phyloP scores from a whole-genome alignment of 2,329 filamentous ascomycete species.

The Eutypella sp. region DNA sequence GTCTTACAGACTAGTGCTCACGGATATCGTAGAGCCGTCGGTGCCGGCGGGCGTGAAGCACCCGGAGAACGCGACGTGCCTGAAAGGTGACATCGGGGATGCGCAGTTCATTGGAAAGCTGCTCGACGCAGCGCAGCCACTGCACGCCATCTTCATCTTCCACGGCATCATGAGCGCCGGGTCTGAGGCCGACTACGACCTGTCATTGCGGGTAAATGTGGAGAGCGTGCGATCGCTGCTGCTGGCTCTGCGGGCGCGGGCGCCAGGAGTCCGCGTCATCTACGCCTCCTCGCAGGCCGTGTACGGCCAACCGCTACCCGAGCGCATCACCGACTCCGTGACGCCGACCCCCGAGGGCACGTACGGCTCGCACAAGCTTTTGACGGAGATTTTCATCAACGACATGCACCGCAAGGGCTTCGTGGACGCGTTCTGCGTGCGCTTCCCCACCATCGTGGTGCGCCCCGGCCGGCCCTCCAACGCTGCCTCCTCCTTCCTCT shows the following conservation, averaged over 20 bases:
- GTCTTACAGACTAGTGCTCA: conserved; percentile 36
- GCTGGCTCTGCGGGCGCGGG: conserved; percentile 39
- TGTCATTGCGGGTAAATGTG: conserved; percentile 56
- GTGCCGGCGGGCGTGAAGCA: conserved; percentile 43
- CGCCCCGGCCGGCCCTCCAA: conserved; percentile 55
- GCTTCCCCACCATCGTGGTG: conserved; percentile 58
- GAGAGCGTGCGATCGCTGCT: conserved; percentile 53
- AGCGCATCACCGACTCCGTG: conserved; percentile 44
- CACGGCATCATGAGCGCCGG: conserved; percentile 65
- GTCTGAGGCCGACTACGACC: conserved; percentile 55
- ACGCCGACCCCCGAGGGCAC: conserved; percentile 56
- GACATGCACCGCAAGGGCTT: conserved; percentile 56
- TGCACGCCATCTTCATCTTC: conserved; percentile 55
- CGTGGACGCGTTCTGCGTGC: conserved; percentile 52
- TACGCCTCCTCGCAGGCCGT: conserved; percentile 61
- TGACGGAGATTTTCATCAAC: conserved; percentile 58
- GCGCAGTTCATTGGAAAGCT: conserved; percentile 32
- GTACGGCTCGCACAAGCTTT: conserved; percentile 59
- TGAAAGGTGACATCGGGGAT: conserved; percentile 45
- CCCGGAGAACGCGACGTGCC: conserved; percentile 43
- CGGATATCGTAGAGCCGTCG: conserved; percentile 50
- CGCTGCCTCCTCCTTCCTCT: conserved; percentile 59
- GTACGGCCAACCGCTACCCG: conserved; percentile 53
- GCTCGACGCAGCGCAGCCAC: conserved; percentile 38
- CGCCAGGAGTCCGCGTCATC: conserved; percentile 52